These are phyloP conservation scores for Phytopythium aichiense DNA, from an alignment of 352 stramenopile genomes.

Conservation along the genomic window DNA sequence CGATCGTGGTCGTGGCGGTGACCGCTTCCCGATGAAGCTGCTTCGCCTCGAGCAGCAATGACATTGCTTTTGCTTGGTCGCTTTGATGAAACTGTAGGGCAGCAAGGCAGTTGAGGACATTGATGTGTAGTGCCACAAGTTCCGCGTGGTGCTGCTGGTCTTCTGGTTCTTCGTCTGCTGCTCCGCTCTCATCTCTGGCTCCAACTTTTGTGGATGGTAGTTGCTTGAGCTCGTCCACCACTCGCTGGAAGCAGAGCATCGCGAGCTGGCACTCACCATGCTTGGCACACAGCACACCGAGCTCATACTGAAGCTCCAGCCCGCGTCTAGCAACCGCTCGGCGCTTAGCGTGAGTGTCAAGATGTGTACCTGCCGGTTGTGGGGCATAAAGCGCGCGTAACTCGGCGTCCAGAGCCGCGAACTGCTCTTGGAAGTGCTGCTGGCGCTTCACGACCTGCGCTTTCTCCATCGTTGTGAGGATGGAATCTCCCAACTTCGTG, in stretches of 20 bases:
- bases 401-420: conserved; percentile 19
- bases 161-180: not conserved
- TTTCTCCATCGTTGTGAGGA: conserved; percentile 19
- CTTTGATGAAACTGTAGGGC: conserved; percentile 25
- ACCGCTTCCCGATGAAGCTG: conserved; percentile 11
- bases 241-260: conserved; percentile 29
- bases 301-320: conserved; percentile 24
- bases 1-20: not conserved
- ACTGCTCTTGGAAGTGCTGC: conserved; percentile 29
- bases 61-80: conserved; percentile 29
- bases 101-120: conserved; percentile 38
- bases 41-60: conserved; percentile 34
- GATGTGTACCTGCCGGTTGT: conserved; percentile 4
- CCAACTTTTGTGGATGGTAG: not conserved
- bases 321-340: conserved; percentile 3
- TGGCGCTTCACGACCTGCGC: conserved; percentile 18
- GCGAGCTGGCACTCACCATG: conserved; percentile 29
- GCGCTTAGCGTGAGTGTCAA: not conserved
- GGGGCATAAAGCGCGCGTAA: conserved; percentile 10
- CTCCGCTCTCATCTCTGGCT: not conserved
- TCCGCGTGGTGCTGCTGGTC: conserved; percentile 9
- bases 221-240: conserved; percentile 12
- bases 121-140: conserved; percentile 21
- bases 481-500: not conserved
- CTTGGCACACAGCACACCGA: conserved; percentile 29